These are phyloP conservation scores for Cladosporium sp. DNA, from an alignment of 2,329 filamentous ascomycete species.

Conservation along the genomic window DNA sequence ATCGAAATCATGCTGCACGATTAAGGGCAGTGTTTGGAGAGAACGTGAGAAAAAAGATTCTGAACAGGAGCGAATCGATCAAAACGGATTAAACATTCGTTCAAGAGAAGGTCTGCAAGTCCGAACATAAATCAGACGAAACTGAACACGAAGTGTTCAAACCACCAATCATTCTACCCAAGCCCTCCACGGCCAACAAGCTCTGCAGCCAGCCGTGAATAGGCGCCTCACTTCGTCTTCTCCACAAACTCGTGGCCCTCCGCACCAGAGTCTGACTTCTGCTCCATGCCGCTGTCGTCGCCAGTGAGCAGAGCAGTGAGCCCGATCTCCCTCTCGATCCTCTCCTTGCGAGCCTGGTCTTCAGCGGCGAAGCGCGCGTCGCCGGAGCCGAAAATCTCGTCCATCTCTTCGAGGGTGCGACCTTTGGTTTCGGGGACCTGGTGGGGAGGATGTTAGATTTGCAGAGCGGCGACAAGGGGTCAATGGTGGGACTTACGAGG, in stretches of 20 bases:
- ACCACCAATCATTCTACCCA: too few species aligned
- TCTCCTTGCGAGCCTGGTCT: conserved; percentile 6
- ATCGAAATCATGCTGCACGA: too few species aligned
- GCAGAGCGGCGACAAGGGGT: not conserved
- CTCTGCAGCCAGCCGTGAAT: too few species aligned
- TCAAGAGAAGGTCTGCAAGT: too few species aligned
- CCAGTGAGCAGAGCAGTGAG: conserved; percentile 5
- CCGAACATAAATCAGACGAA: too few species aligned
- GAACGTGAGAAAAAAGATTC: too few species aligned
- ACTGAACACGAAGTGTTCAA: too few species aligned
- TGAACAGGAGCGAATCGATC: too few species aligned
- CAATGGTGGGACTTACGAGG: conserved; percentile 10
- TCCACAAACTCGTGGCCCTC: conserved; percentile 5
- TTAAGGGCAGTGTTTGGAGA: too few species aligned
- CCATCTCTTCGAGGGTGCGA: conserved; percentile 24
- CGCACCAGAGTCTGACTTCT: not conserved
- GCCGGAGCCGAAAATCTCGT: conserved; percentile 25
- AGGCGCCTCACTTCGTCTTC: not conserved
- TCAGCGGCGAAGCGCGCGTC: conserved; percentile 6
- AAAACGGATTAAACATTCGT: too few species aligned
- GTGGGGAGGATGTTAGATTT: not conserved
- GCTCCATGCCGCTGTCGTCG: not conserved
- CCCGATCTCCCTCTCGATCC: conserved; percentile 8
- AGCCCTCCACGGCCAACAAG: too few species aligned
- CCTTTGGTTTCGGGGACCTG: conserved; percentile 23